These are phyloP conservation scores for Darksidea phi DNA, from an alignment of 495 filamentous ascomycete species.

Conservation along the genomic window DNA sequence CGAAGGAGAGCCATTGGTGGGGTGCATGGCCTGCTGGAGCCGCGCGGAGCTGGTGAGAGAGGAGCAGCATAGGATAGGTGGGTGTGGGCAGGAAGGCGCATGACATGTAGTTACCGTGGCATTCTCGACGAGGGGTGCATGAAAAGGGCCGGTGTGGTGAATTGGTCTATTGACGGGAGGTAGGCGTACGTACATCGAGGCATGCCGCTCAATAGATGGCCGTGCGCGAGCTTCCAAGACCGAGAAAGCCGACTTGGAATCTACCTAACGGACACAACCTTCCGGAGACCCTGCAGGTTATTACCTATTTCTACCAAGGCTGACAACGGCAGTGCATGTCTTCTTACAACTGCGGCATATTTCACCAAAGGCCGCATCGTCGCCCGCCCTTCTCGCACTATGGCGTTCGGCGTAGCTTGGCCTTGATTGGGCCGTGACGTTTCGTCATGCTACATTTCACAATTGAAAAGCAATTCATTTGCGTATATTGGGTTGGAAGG, in stretches of 20 bases:
- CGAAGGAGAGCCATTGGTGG: conserved; percentile 34
- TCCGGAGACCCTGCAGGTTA: background rate
- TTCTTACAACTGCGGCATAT: no score
- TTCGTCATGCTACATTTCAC: no score
- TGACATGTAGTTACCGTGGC: conserved; percentile 29
- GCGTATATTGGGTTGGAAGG: no score
- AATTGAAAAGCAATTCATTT: no score
- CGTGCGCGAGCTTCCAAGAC: conserved; percentile 13
- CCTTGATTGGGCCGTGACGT: no score
- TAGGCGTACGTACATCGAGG: conserved; percentile 13
- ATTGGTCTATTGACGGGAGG: conserved; percentile 3
- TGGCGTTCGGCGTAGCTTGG: no score
- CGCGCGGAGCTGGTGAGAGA: conserved; percentile 22
- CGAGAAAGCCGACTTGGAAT: background rate
- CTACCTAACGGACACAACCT: background rate
- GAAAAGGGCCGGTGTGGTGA: background rate
- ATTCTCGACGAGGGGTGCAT: conserved; percentile 15
- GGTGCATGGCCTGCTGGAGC: conserved; percentile 35
- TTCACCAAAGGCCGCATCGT: no score
- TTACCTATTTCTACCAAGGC: no score
- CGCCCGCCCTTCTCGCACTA: no score
- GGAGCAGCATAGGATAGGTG: conserved; percentile 35
- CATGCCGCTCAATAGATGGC: conserved; percentile 12
- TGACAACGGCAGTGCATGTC: no score
- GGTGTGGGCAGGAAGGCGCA: conserved; percentile 23